Percentiles rank a stretch among this genome's conserved stretches.
These are phyloP conservation scores for Grigorovia humatica DNA, from an alignment of 805 yeast genomes.

Conservation along the genomic window DNA sequence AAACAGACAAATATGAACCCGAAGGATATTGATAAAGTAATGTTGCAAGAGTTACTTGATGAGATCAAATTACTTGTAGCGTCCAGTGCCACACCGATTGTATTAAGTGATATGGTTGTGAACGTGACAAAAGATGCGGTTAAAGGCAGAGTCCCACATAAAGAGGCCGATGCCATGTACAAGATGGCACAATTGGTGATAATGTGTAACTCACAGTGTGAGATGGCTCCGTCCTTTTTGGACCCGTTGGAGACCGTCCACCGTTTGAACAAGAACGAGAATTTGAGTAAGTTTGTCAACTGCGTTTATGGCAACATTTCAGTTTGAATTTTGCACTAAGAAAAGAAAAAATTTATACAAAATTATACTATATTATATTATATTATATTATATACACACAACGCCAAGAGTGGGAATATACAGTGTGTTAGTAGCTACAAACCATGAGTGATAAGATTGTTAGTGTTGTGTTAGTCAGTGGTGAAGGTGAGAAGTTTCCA, in stretches of 20 bases:
- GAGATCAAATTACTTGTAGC: constrained; percentile 38
- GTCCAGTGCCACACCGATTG: constrained; percentile 19
- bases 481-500: constrained; percentile 70
- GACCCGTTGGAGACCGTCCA: not conserved
- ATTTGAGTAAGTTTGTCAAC: not conserved
- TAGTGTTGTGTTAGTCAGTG: constrained; percentile 50
- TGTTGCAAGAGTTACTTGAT: constrained; percentile 29
- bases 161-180: not conserved
- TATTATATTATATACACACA: not conserved
- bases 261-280: not conserved
- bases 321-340: not conserved
- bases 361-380: too few species aligned
- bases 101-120: constrained; percentile 17
- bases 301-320: not conserved
- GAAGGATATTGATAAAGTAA: not conserved
- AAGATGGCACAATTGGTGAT: not conserved
- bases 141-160: not conserved
- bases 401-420: too few species aligned
- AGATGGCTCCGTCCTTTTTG: not conserved
- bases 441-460: constrained; percentile 7
- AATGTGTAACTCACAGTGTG: not conserved
- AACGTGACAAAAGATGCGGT: constrained; percentile 9
- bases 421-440: not conserved
- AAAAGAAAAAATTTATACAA: not conserved
- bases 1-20: not conserved